Base-by-base conservation (phyloP, 116 monocot genomes). In the Phalaenopsis hybrid region DNA sequence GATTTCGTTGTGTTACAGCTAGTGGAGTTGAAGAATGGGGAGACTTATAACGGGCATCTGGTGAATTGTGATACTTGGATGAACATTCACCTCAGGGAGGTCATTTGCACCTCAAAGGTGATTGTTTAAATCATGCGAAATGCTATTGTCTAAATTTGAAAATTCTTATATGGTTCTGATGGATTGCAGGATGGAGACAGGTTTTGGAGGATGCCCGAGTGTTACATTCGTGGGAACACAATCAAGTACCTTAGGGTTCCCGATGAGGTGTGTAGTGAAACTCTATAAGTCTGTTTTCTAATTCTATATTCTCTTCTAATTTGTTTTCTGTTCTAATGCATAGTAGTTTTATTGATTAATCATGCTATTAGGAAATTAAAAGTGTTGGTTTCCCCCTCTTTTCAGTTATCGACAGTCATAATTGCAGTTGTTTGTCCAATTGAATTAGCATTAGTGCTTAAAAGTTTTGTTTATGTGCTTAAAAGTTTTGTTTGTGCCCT, bases 21-120 rank as follows among this genome's bases (percentile, higher is more conserved):
- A 78, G 99, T 99, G 82, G 99, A 99, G 88, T 68, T 95, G 82
- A 95, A 95, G 84, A 95, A 95, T 74, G 95, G 99, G 48, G 99
- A 99, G 85, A 99, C 99, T 2, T 95, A 95, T 81, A 99, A 99
- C 48, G 99, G 99, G 17, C 99, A 99, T 76, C 83, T 99, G 92
- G 99, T 99, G 48, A 99, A 99, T 80, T 99, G 99, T 48, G 99
- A 99, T 51, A 99, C 99, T 3, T 99, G 99, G 99, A 99, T 99
- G 99, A 99, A 99, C 77, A 99, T 99, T 59, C 99, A 99, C 84
- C 99, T 99, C 65, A 86, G 95, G 8, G 99, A 99, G 85, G 99
- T 99, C 63, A 99, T 99, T 77, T 99, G 95, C 81, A 99, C 99
- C 8, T 95, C 99, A n/a, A 95, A 99, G 99, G 99, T 95, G 58